Evolutionary conservation across 495 filamentous ascomycete genomes (phyloP), one percentile per base, ranked within the genome.

Genomic region (Penicillium odoratum): DNA sequence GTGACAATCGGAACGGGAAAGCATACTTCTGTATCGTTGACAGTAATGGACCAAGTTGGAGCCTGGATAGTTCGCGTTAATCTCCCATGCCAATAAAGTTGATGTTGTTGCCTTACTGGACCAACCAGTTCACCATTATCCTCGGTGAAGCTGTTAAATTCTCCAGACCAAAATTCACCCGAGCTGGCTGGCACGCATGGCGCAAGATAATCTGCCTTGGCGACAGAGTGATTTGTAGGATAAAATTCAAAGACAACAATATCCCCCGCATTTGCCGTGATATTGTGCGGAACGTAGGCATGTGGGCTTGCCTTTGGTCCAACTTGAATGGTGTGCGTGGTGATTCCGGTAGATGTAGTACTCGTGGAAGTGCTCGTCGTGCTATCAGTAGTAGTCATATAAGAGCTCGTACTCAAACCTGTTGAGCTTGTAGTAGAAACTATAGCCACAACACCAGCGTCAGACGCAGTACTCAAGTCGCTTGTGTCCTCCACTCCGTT

Each of bases 241-340:
- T 82, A 87, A 72, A 86, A 89, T 53, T 79, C 69, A 61, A 86
- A 89, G 11, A 80, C 75, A 51, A 89, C 68, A 0, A 76, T 69
- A 48, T 86, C 83, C 28, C 83, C 84, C 4, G 75, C 62, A 5
- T 73, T 68, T 3, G 83, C 84, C 4, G 71, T 72, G 56, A 85
- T 65, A 50, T 71, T 79, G 47, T 80, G 68, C 3, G 85, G 85
- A 6, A 74, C 72, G 65, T 82, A 88, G 31, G 64, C 65, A 29
- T 81, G 67, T 5, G 78, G 81, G 47, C 68, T 60, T 1, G 72
- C 56, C 26, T 70, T 74, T 0, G 63, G 62, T 43, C 83, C 84
- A 33, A 83, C 84, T 30, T 74, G 59, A 50, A 86, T 63, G 6
- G 76, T 81, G 59, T 83, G 79, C 6, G 75, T 82, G 7, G 62